Percentiles rank a stretch among this genome's conserved stretches.
Evolutionary conservation across 2,329 filamentous ascomycete genomes (phyloP).

Genomic region (Cladophialophora bantiana): DNA sequence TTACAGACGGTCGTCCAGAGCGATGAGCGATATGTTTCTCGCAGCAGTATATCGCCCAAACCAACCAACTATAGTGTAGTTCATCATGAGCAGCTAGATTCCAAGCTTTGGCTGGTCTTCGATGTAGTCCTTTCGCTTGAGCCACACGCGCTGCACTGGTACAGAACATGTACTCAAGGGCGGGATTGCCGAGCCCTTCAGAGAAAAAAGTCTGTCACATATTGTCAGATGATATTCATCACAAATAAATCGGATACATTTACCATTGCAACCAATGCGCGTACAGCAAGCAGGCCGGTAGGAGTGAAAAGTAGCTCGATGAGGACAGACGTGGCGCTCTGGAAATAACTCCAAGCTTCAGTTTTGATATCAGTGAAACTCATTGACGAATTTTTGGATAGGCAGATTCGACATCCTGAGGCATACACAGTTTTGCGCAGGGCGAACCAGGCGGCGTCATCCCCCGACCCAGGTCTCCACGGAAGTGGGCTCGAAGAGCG

Average conservation of each 20-base stretch:
- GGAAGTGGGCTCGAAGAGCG: conserved; percentile 10
- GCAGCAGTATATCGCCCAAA: conserved; percentile 25
- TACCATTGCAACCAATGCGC: conserved; percentile 20
- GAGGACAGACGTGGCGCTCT: conserved; percentile 18
- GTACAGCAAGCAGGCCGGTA: conserved; percentile 5
- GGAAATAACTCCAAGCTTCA: conserved; percentile 19
- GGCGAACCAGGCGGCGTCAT: conserved; percentile 21
- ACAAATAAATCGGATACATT: not conserved
- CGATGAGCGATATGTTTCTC: conserved; percentile 21
- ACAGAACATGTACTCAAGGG: conserved; percentile 17
- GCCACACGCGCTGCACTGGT: conserved; percentile 16
- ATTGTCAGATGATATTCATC: not conserved
- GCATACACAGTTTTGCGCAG: conserved; percentile 22
- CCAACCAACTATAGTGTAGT: conserved; percentile 17
- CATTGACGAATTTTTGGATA: not conserved
- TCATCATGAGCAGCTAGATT: conserved; percentile 1
- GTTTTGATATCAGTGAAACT: conserved; percentile 7
- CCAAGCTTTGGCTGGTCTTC: not conserved
- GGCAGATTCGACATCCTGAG: conserved; percentile 13
- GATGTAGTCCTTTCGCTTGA: conserved; percentile 20
- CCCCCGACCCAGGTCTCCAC: not conserved
- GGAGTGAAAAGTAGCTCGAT: conserved; percentile 14
- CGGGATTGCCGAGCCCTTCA: conserved; percentile 22
- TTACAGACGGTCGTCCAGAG: conserved; percentile 23
- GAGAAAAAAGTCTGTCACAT: conserved; percentile 13